Conservation (phyloP, 169 alveolate species). For the Eimeria maxima region DNA sequence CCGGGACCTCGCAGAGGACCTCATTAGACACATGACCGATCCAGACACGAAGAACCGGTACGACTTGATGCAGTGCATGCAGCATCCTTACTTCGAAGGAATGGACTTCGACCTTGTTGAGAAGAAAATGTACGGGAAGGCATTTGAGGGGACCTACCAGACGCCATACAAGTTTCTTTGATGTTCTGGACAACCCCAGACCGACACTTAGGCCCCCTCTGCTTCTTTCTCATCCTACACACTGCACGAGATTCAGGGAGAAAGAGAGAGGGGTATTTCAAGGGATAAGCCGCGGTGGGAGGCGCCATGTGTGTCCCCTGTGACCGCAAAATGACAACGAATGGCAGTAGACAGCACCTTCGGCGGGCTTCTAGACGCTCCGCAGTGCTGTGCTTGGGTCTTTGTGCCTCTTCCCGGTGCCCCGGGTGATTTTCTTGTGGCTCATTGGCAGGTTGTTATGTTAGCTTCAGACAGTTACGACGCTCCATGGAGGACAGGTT, state of each 20-base stretch:
- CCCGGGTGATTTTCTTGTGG: slow-evolving; percentile 38
- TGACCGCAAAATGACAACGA: neutral
- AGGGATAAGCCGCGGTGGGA: slow-evolving; percentile 20
- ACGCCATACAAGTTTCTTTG: slow-evolving; percentile 72
- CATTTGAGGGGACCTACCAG: slow-evolving; percentile 57
- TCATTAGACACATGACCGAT: slow-evolving; percentile 49
- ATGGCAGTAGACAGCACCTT: slow-evolving; percentile 26
- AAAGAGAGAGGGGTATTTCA: slow-evolving; percentile 27
- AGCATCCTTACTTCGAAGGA: slow-evolving; percentile 59
- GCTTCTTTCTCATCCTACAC: slow-evolving; percentile 5
- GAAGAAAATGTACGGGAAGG: slow-evolving; percentile 28
- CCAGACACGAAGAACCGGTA: slow-evolving; percentile 41
- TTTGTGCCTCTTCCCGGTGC: slow-evolving; percentile 52
- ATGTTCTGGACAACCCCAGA: slow-evolving; percentile 14
- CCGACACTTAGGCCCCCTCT: slow-evolving; percentile 25
- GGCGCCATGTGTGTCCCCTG: slow-evolving; percentile 24
- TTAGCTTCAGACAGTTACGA: slow-evolving; percentile 34
- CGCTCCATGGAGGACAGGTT: neutral
- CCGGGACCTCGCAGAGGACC: slow-evolving; percentile 8
- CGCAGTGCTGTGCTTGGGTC: slow-evolving; percentile 40
- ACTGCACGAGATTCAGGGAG: neutral
- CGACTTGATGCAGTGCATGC: slow-evolving; percentile 48
- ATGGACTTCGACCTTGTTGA: slow-evolving; percentile 63
- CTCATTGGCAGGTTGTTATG: slow-evolving; percentile 31
- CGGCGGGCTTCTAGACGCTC: neutral